Evolutionary conservation across 2,329 filamentous ascomycete genomes (phyloP).

Genomic region (Colletotrichum musicola): DNA sequence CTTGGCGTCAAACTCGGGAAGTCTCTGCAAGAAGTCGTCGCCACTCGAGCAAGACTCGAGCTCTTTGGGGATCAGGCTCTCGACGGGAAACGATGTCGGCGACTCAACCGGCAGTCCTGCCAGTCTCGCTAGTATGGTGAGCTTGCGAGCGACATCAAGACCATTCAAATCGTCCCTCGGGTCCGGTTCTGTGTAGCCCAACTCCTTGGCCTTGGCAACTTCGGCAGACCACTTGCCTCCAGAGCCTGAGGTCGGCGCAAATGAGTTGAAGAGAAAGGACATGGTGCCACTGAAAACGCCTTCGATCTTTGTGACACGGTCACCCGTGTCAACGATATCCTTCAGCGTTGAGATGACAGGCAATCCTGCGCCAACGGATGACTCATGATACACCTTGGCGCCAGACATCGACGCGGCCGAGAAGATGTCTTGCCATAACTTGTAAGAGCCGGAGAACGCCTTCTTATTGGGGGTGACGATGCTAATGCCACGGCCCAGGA

Average conservation of each 20-base stretch:
- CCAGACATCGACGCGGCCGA: conserved; percentile 75
- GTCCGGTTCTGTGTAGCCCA: conserved; percentile 93
- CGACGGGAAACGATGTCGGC: conserved; percentile 90
- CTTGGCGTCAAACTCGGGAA: conserved; percentile 86
- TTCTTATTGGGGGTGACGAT: conserved; percentile 99
- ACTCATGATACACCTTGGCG: conserved; percentile 94
- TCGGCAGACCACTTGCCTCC: conserved; percentile 91
- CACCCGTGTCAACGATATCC: conserved; percentile 94
- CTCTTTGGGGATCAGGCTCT: conserved; percentile 91
- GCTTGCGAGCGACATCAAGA: conserved; percentile 91
- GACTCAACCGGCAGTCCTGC: conserved; percentile 85
- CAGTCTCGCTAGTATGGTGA: conserved; percentile 92
- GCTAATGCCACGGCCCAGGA: conserved; percentile 85
- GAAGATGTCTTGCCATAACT: conserved; percentile 91
- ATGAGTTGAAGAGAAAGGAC: conserved; percentile 98
- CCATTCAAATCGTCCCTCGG: conserved; percentile 89
- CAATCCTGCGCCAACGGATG: conserved; percentile 91
- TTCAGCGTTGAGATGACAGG: conserved; percentile 94
- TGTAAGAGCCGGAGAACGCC: conserved; percentile 86
- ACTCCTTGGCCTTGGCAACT: conserved; percentile 90
- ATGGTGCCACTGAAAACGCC: conserved; percentile 98
- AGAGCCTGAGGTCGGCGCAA: conserved; percentile 82
- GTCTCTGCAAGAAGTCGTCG: conserved; percentile 85
- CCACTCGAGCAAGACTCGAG: conserved; percentile 82
- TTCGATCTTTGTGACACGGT: conserved; percentile 91